Base-by-base conservation (phyloP, 2,329 filamentous ascomycete species). In the Lasiodiplodia citricola region DNA sequence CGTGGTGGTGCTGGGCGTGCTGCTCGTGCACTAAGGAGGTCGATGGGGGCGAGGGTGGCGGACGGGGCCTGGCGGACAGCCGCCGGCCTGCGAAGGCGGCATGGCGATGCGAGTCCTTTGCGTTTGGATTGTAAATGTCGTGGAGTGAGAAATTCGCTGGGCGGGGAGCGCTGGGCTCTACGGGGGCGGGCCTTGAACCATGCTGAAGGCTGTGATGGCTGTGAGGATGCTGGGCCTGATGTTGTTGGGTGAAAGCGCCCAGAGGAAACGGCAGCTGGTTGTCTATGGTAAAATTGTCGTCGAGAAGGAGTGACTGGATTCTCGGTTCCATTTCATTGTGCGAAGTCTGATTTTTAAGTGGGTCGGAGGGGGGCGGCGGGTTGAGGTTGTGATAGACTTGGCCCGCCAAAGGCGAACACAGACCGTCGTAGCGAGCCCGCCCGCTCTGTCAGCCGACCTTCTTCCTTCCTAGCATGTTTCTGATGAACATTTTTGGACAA, bases 291-390 rank as follows among this genome's bases (percentile, higher is more conserved):
- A 65, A 51, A 38, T 47, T 58, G 21, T 68, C 67, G 52, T 68
- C 67, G 58, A 68, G 67, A 44, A 68, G 67, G 28, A 68, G 67
- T 38, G 67, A 68, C 51, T 56, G 58, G 52, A 68, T 68, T 54
- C 67, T 55, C 58, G 67, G 67, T 65, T 68, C 67, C 67, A 68
- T 68, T 65, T 68, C 67, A 68, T 68, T 50, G 58, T 68, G 66
- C 66, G 57, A 52, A 63, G 55, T 35, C 21, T 60, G 41, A 63
- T 55, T 68, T 63, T 68, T 63, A 60, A 50, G 57, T 68, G 66
- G 66, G 66, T 62, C 56, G 66, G 66, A 55, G 37, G 31, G 60
- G 47, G 58, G 52, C 13, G 21, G 35, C 31, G 37, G 64, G 57
- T 50, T 63, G 66, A 63, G 50, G 66, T 68, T 55, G 66, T 68